Evolutionary conservation across 164 flowering plant species (phyloP).

Genomic region (Chimonanthus salicifolius): DNA sequence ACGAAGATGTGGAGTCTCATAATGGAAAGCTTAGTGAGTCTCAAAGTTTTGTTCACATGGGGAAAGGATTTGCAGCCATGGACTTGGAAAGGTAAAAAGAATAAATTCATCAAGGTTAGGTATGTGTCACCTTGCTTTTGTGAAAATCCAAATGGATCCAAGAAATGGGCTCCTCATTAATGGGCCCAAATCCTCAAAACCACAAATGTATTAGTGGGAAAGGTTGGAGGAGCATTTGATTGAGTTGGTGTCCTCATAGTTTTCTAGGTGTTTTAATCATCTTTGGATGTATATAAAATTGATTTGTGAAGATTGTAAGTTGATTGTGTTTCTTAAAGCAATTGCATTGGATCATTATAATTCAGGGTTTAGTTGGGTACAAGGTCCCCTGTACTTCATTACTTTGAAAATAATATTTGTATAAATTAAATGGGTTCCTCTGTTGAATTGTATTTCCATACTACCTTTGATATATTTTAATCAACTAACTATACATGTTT

Average conservation of each 20-base stretch:
- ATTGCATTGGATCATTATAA: too few relatives aligned
- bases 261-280: background rate
- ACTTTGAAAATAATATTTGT: too few relatives aligned
- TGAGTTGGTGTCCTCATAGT: background rate
- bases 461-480: too few relatives aligned
- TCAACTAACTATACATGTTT: too few relatives aligned
- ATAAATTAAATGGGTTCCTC: too few relatives aligned
- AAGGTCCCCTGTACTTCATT: too few relatives aligned
- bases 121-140: conserved; percentile 12
- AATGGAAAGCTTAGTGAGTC: conserved; percentile 12
- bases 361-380: too few relatives aligned
- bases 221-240: background rate
- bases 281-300: background rate
- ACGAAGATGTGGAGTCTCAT: conserved; percentile 19
- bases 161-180: background rate
- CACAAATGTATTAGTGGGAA: background rate
- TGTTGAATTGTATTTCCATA: too few relatives aligned
- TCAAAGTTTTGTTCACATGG: conserved; percentile 34
- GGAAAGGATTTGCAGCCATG: conserved; percentile 21
- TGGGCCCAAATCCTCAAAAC: background rate
- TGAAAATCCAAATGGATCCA: background rate
- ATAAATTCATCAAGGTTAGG: background rate
- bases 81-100: conserved; percentile 35
- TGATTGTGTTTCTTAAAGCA: background rate
- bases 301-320: background rate